Base-by-base conservation (phyloP, 208 protist genomes). In the Acanthamoeba divionensis region DNA sequence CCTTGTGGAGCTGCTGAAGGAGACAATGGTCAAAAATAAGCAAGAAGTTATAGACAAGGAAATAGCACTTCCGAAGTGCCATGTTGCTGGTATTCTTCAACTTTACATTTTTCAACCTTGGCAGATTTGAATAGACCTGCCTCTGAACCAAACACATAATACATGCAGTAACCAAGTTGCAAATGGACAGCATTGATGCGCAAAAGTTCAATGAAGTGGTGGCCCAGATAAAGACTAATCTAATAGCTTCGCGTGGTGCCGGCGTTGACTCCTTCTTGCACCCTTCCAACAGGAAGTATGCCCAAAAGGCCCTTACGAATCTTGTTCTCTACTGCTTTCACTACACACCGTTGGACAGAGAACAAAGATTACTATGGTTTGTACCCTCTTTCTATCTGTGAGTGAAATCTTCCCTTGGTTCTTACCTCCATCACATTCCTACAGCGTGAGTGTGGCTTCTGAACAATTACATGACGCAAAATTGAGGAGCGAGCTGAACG, bases 171-270 rank as follows among this genome's bases (percentile, higher is more conserved):
- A 54, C 63, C 36, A 12, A 62, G n/a, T 33, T 88, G 57, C 5
- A 13, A 13, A 54, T 88, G 13, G 50, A 88, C 24, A 24, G 50
- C 3, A 57, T 45, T 0, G 80, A 88, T 13, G 36, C 38, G 57
- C 80, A 88, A 33, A 88, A 88, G 57, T 88, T 73, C 80, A 88
- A 88, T 31, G 80, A 88, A 54, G 44, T 88, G 15, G 80, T 88
- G 24, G 2, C 80, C 12, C 80, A 88, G 57, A 88, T 88, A 24
- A 88, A 88, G 38, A 88, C 80, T 8, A 88, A 88, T 29, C 44
- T 88, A 41, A 88, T 88, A 31, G 52, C 57, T 10, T 88, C 80
- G 52, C 50, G 60, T 10, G 33, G 80, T 44, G 21, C 52, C 5
- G 80, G 80, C 24, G 44, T 47, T 2, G 80, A 88, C 24, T 88